Percentiles rank a stretch among this genome's conserved stretches.
Conservation (phyloP, 1,284 basidiomycete species). For the Calocybe gambosa region DNA sequence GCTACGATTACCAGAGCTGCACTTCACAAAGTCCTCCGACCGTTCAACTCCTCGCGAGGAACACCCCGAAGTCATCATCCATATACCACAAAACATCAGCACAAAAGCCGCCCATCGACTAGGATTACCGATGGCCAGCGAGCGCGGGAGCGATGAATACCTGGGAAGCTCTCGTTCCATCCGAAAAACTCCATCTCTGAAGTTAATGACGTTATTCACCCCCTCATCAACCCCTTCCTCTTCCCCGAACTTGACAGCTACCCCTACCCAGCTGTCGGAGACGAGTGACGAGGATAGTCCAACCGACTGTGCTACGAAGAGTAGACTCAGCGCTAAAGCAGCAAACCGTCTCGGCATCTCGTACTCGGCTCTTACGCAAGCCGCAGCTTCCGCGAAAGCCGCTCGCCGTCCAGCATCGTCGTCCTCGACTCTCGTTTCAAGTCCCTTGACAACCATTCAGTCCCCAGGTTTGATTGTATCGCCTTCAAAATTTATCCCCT, state of each 20-base stretch:
- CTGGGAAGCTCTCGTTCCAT: not conserved
- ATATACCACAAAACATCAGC: conserved; percentile 15
- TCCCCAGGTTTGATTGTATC: conserved; percentile 49
- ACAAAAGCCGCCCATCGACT: conserved; percentile 21
- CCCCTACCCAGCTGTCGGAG: not conserved
- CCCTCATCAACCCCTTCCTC: not conserved
- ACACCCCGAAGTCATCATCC: conserved; percentile 3
- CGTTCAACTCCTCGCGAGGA: conserved; percentile 21
- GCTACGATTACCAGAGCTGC: conserved; percentile 20
- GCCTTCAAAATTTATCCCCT: conserved; percentile 52
- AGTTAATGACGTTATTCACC: conserved; percentile 3
- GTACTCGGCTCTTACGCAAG: conserved; percentile 28
- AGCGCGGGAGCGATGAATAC: not conserved
- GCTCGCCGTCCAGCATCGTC: conserved; percentile 20
- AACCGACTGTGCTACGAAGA: conserved; percentile 5
- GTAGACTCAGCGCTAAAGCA: conserved; percentile 34
- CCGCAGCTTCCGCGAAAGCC: conserved; percentile 19
- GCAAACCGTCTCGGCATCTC: conserved; percentile 39
- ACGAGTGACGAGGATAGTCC: conserved; percentile 1
- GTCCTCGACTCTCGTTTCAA: conserved; percentile 15
- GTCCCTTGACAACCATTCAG: conserved; percentile 24
- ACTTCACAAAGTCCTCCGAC: conserved; percentile 35
- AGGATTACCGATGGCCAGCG: conserved; percentile 17
- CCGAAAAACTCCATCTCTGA: not conserved
- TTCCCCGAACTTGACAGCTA: conserved; percentile 1